Base-by-base conservation (phyloP, 1,284 basidiomycete species). In the Rhodotorula sp. region DNA sequence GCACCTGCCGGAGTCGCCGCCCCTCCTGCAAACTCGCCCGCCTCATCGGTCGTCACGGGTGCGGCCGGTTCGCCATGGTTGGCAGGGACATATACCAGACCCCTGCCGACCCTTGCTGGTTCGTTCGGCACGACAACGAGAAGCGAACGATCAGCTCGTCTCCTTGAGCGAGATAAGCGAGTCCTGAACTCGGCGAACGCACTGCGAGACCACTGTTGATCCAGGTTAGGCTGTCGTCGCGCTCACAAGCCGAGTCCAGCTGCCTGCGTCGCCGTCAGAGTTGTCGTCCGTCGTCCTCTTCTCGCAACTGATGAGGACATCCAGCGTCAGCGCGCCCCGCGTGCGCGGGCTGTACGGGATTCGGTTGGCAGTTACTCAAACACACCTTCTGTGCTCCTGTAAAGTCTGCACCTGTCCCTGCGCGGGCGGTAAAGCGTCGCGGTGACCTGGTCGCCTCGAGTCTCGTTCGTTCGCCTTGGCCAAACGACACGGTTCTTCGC, bases 51-150 rank as follows among this genome's bases (percentile, higher is more conserved):
- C 2, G 55, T 44, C 27, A 61, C 62, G 11, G 62, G 55, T 6
- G 55, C 57, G 36, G 55, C 55, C 36, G 32, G 36, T 29, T 44
- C 55, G n/a, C 17, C 55, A 44, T 44, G 39, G 39, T 17, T 44
- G 39, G 39, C 39, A 13, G 64, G 68, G 36, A 59, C 17, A 36
- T 66, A 64, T 8, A 62, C 68, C 34, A 70, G 34, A 11, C 68
- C 68, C 46, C 68, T 55, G 36, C 68, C 68, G 10, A 66, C 53
- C 27, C 68, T 61, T 15, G 64, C 68, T 70, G 27, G 11, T 15
- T 10, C 13, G 5, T 8, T 10, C 7, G 39, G 19, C 11, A 17
- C 7, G 10, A 29, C 6, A 51, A n/a, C n/a, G 27, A 27, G 24
- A 51, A 22, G n/a, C 11, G 22, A n/a, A 24, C 9, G 17, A 13